phyloP scores from a whole-genome alignment of 768 basidiomycete species.

The Tephrocybe rancida region DNA sequence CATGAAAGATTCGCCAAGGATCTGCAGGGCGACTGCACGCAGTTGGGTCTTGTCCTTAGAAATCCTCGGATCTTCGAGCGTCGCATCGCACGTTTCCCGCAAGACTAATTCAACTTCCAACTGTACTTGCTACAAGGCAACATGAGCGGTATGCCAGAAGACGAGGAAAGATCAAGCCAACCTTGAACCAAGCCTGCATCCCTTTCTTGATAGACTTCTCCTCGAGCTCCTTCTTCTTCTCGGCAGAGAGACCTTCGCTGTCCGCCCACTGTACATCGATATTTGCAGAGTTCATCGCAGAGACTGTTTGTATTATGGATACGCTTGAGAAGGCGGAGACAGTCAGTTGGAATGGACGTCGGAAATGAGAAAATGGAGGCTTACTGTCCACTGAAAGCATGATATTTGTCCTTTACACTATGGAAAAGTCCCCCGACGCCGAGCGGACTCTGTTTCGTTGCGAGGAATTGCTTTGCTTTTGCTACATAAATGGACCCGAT shows the following conservation, averaged over 20 bases:
- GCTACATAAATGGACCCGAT: slow-evolving; percentile 84
- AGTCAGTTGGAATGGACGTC: background rate
- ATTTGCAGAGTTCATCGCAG: slow-evolving; percentile 86
- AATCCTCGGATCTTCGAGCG: slow-evolving; percentile 60
- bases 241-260: slow-evolving; percentile 73
- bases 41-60: slow-evolving; percentile 60
- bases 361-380: slow-evolving; percentile 26
- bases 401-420: slow-evolving; percentile 82
- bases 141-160: background rate
- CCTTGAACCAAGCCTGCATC: slow-evolving; percentile 87
- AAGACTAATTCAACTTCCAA: slow-evolving; percentile 88
- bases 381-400: slow-evolving; percentile 90
- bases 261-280: slow-evolving; percentile 91
- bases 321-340: no score
- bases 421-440: slow-evolving; percentile 95
- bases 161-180: slow-evolving; percentile 19
- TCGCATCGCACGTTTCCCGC: slow-evolving; percentile 83
- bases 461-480: slow-evolving; percentile 83
- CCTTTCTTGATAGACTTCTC: slow-evolving; percentile 94
- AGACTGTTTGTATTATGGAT: slow-evolving; percentile 53
- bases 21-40: slow-evolving; percentile 79
- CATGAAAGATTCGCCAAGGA: slow-evolving; percentile 80
- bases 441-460: slow-evolving; percentile 67
- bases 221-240: slow-evolving; percentile 80
- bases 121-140: slow-evolving; percentile 47